phyloP scores from a whole-genome alignment of 345 rosid genomes.

The Eutrema japonicum region DNA sequence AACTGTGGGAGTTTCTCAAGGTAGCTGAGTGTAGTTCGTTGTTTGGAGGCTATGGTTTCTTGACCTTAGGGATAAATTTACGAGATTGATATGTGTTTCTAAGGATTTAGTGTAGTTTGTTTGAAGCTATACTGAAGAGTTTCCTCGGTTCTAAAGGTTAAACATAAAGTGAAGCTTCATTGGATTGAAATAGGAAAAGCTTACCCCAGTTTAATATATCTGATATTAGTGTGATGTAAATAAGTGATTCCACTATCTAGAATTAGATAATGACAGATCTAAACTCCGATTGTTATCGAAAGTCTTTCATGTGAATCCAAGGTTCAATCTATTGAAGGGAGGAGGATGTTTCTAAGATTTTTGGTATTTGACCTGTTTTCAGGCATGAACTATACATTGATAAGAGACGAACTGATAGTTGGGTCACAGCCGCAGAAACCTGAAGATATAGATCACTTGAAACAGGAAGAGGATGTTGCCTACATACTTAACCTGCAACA shows the following conservation, averaged over 20 bases:
- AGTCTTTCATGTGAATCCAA: neutral
- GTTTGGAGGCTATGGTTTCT: neutral
- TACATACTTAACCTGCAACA: slow-evolving; percentile 91
- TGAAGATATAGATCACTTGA: slow-evolving; percentile 80
- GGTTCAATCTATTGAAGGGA: neutral
- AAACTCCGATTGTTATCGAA: neutral
- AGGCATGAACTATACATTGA: slow-evolving; percentile 92
- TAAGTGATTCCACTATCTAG: neutral
- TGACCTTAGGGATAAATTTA: neutral
- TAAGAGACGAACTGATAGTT: slow-evolving; percentile 77
- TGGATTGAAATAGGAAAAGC: slow-evolving; percentile 1
- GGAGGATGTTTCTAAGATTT: slow-evolving; percentile 11
- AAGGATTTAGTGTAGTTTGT: neutral
- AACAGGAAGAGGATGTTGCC: slow-evolving; percentile 73
- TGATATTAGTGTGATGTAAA: neutral
- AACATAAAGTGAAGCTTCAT: neutral
- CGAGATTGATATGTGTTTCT: neutral
- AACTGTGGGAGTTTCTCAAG: neutral
- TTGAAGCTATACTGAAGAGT: neutral
- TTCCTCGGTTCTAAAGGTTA: neutral
- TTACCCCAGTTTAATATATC: neutral
- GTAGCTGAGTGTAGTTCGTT: slow-evolving; percentile 12
- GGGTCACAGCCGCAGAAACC: slow-evolving; percentile 94
- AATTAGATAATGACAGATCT: neutral
- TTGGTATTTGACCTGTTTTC: slow-evolving; percentile 40